Evolutionary conservation across 2,329 filamentous ascomycete species (phyloP), one percentile per base, ranked within the genome.

Genomic region (Truncatella angustata): DNA sequence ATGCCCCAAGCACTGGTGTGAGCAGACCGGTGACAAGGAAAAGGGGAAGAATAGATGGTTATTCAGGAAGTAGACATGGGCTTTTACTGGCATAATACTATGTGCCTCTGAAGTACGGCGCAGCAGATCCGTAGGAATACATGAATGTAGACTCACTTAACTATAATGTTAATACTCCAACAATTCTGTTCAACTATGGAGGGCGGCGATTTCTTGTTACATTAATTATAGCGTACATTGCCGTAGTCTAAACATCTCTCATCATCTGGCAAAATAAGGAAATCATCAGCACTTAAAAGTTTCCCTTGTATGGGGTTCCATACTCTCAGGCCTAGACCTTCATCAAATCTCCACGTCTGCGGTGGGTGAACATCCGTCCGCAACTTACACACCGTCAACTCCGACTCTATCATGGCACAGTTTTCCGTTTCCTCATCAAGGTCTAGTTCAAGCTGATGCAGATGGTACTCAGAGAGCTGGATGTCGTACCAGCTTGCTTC

Each of bases 331-430:
- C 20, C 45, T 2, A 20, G 32, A 9, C 30, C 32, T n/a, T 39
- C 11, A 28, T 49, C 32, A 49, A 49, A 49, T 4, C 30, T 18
- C 45, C 45, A 49, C 18, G 20, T 26, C 32, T 49, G 9, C 11
- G 32, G 34, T 5, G 32, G 30, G 14, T 37, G 18, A 3, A 20
- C n/a, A 3, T 37, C 45, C 10, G 28, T n/a, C 9, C 28, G 11
- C 9, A 49, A 16, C 16, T 4, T 37, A 23, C 45, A 49, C 14
- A 49, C 14, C 18, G 26, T 9, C 16, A 49, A 12, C 32, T 49
- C 45, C 7, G 45, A 18, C 10, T 49, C 18, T 9, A 26, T 34
- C 32, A 36, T 39, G 30, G 9, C 4, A 26, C 16, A 18, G 21
- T 49, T 34, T 20, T 49, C 45, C 9, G 5, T 36, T 12, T 30